phyloP scores from a whole-genome alignment of 2,329 filamentous ascomycete species.

The Sporothrix luriei region DNA sequence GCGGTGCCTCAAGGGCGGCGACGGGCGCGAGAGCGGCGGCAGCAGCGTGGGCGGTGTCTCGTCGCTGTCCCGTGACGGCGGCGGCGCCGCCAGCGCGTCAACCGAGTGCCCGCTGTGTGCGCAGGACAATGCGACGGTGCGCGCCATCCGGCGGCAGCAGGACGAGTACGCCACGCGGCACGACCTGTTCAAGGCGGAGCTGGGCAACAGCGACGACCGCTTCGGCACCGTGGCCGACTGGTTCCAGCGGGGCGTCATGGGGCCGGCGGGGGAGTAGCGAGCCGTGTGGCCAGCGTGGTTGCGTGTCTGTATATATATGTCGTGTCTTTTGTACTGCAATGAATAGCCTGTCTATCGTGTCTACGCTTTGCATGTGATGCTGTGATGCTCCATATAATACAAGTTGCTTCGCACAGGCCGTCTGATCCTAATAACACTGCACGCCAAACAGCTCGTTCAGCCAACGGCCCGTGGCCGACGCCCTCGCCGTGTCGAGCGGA shows the following conservation, averaged over 20 bases:
- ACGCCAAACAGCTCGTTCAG: conserved; percentile 42
- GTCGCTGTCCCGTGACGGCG: conserved; percentile 36
- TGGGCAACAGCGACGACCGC: conserved; percentile 75
- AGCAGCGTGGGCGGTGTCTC: conserved; percentile 47
- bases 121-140: conserved; percentile 80
- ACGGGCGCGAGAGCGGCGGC: conserved; percentile 37
- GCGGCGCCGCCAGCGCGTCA: not conserved
- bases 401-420: not conserved
- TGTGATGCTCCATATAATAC: conserved; percentile 2
- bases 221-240: conserved; percentile 93
- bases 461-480: conserved; percentile 37
- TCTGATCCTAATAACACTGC: not conserved
- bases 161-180: conserved; percentile 83
- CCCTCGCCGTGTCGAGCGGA: conserved; percentile 24
- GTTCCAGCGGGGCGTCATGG: conserved; percentile 93
- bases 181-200: conserved; percentile 81
- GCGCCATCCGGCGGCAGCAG: conserved; percentile 82
- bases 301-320: not conserved
- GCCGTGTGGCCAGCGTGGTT: not conserved
- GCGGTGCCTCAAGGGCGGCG: conserved; percentile 66
- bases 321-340: not conserved
- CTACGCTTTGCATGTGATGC: conserved; percentile 6
- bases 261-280: conserved; percentile 42
- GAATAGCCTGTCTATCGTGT: conserved; percentile 22
- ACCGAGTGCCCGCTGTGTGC: conserved; percentile 85